Base-by-base conservation (phyloP, 768 basidiomycete species). In the Pisolithus tinctorius region DNA sequence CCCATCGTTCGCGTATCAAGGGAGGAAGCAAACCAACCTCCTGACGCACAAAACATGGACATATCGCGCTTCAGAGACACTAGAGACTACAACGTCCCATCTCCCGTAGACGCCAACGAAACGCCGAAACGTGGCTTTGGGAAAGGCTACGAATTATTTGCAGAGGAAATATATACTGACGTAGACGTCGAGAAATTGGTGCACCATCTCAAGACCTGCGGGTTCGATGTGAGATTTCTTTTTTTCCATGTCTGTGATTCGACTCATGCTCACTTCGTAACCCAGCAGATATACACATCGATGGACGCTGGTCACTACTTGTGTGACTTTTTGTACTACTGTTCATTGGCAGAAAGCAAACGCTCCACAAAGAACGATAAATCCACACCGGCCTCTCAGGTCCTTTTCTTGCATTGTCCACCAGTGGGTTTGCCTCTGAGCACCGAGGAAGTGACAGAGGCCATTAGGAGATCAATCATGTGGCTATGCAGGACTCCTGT, bases 281-380 rank as follows among this genome's bases (percentile, higher is more conserved):
- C 45, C 45, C 58, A 86, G 83, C 75, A 82, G 68, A 81, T 86
- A 20, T 81, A 83, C 61, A 76, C 82, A 17, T 87, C 86, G 2
- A 78, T 83, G 74, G 86, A 88, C 60, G 82, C 85, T 14, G 86
- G 86, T 0, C 83, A 85, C 62, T 89, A 82, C 63, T 67, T 88
- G 10, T 86, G 83, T 62, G 86, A 88, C 68, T 88, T 84, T 64
- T 77, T 83, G 53, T 86, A 84, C 63, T 89, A 85, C 59, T 83
- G 84, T 60, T 86, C 84, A 9, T 74, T 88, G 26, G 84, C 84
- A 4, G 86, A 87, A 62, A 75, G 79, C 26, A 79, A 76, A 60
- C 78, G 82, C 3, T 55, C 53, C 7, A 51, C 59, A 31, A 67
- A 69, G 45, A 64, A 45, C 34, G 66, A 67, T 45, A 68, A 64